Conservation (phyloP, 2,329 filamentous ascomycete species). For the Phialophora expanda region DNA sequence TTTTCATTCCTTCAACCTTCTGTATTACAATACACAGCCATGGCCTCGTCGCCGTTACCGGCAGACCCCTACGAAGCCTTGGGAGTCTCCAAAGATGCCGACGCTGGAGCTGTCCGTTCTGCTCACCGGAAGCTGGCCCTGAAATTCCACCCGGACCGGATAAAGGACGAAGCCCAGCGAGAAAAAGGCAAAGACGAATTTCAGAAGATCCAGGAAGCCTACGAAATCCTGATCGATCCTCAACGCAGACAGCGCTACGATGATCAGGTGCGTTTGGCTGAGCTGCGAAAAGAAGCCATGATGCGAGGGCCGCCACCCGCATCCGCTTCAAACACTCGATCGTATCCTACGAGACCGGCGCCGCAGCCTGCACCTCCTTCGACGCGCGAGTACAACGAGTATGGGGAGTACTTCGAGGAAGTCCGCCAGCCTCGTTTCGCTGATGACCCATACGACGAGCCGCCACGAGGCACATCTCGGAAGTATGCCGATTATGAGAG, state of each 20-base stretch:
- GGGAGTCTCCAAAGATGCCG: conserved; percentile 73
- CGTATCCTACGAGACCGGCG: conserved; percentile 36
- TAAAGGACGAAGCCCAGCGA: conserved; percentile 77
- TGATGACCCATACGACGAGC: conserved; percentile 47
- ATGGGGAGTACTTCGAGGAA: conserved; percentile 49
- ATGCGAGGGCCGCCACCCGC: conserved; percentile 49
- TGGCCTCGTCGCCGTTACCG: conserved; percentile 41
- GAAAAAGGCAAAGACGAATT: conserved; percentile 83
- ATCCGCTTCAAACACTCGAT: conserved; percentile 24
- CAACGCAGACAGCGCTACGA: conserved; percentile 76
- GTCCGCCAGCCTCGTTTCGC: conserved; percentile 48
- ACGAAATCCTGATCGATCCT: conserved; percentile 85
- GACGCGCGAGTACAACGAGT: conserved; percentile 49
- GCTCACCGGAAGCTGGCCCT: conserved; percentile 85
- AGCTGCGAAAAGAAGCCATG: conserved; percentile 64
- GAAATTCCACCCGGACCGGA: conserved; percentile 90
- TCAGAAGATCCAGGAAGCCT: conserved; percentile 88
- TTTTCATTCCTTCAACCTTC: conserved; percentile 9
- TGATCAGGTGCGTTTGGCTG: conserved; percentile 70
- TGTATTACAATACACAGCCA: conserved; percentile 18
- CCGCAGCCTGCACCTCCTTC: conserved; percentile 24
- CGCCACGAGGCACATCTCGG: conserved; percentile 46
- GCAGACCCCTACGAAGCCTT: conserved; percentile 79
- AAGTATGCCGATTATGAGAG: conserved; percentile 49
- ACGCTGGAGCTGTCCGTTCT: conserved; percentile 72